Percentiles rank a stretch among this genome's conserved stretches.
Conservation (phyloP, 257 asterid genomes). For the Hygrophila difformis region DNA sequence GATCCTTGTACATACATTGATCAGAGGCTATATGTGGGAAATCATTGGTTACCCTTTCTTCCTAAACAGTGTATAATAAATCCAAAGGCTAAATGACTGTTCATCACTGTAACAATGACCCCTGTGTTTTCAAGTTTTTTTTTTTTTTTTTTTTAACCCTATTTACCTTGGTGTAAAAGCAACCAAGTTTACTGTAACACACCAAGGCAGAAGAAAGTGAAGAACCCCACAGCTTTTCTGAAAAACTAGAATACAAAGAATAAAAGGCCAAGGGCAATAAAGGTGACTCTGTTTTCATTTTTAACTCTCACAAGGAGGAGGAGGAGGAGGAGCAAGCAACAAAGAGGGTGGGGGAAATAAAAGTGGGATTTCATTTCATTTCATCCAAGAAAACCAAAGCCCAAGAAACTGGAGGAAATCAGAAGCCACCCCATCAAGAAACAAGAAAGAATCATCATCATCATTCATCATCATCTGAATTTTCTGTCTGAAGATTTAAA, state of each 20-base stretch:
- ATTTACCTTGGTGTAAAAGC: slow-evolving; percentile 16
- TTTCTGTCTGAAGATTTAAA: too few relatives aligned
- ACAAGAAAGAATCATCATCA: too few relatives aligned
- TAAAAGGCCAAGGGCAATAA: slow-evolving; percentile 39
- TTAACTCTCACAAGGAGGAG: too few relatives aligned
- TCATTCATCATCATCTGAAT: too few relatives aligned
- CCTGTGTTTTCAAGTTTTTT: neutral
- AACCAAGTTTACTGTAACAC: slow-evolving; percentile 19
- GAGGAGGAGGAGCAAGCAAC: too few relatives aligned
- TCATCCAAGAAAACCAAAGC: slow-evolving; percentile 44
- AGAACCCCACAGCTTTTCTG: slow-evolving; percentile 38
- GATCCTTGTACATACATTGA: slow-evolving; percentile 15
- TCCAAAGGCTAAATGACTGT: slow-evolving; percentile 28
- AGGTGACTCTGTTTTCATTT: slow-evolving; percentile 25
- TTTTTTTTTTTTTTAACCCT: slow-evolving; percentile 16
- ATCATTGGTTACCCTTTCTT: slow-evolving; percentile 45
- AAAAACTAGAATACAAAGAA: slow-evolving; percentile 23
- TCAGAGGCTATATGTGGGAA: slow-evolving; percentile 39
- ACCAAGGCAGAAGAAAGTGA: slow-evolving; percentile 9
- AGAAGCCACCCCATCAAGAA: slow-evolving; percentile 48
- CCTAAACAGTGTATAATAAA: slow-evolving; percentile 43
- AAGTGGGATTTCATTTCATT: slow-evolving; percentile 33
- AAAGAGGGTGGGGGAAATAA: slow-evolving; percentile 37
- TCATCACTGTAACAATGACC: too few relatives aligned
- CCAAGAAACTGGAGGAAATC: slow-evolving; percentile 49